phyloP scores from a whole-genome alignment of 176 grass and related monocot species.

The Alloteropsis semialata region DNA sequence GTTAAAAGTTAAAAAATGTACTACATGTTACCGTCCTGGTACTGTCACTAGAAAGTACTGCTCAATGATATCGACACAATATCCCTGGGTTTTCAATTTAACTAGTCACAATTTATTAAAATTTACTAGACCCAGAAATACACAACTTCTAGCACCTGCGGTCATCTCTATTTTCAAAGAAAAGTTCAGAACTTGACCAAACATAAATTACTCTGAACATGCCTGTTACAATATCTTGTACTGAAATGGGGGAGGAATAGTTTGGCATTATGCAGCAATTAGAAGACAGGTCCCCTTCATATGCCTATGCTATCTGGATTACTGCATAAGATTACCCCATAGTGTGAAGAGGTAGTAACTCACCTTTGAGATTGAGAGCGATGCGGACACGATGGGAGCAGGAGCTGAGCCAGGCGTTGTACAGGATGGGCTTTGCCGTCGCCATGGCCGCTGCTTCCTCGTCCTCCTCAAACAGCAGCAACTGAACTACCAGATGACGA shows the following conservation, averaged over 20 bases:
- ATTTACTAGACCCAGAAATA: background rate
- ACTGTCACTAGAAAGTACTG: background rate
- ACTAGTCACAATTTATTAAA: background rate
- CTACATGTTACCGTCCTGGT: background rate
- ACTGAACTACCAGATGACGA: background rate
- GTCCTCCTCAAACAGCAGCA: background rate
- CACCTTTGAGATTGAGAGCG: constrained; percentile 71
- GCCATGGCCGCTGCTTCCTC: background rate
- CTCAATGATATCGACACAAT: background rate
- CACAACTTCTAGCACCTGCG: background rate
- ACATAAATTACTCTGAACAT: background rate
- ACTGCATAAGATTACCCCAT: background rate
- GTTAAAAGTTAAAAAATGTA: background rate
- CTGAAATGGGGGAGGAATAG: background rate
- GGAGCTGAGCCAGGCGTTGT: constrained; percentile 56
- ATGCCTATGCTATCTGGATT: background rate
- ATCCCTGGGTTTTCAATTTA: background rate
- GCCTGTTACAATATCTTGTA: background rate
- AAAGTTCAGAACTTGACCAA: background rate
- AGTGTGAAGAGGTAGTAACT: background rate
- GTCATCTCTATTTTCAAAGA: background rate
- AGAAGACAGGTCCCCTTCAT: background rate
- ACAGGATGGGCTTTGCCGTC: constrained; percentile 45
- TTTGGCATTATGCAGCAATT: background rate
- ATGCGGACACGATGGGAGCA: constrained; percentile 63